These are phyloP conservation scores for Zalaria sp. DNA, from an alignment of 2,329 filamentous ascomycete species.

Conservation along the genomic window DNA sequence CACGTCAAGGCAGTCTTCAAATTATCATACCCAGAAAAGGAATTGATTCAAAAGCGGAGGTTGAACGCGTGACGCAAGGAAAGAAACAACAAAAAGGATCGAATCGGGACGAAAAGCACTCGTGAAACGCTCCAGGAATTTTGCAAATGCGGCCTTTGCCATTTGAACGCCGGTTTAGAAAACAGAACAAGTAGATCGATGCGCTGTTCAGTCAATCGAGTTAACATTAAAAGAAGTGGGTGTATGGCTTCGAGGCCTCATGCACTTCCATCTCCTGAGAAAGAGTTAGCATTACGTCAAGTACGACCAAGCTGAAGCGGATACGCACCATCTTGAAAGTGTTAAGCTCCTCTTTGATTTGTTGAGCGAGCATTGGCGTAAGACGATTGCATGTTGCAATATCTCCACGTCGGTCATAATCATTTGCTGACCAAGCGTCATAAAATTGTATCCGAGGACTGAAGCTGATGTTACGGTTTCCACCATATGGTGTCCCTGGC, in stretches of 20 bases:
- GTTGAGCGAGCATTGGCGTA: conserved; percentile 91
- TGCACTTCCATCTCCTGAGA: conserved; percentile 97
- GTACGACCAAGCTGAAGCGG: not conserved
- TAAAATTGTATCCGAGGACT: conserved; percentile 89
- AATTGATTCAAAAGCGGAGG: not conserved
- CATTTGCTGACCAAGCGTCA: conserved; percentile 88
- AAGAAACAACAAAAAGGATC: not conserved
- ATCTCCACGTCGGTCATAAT: conserved; percentile 92
- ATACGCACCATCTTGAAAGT: conserved; percentile 90
- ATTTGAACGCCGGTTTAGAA: not conserved
- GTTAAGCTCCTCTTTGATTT: conserved; percentile 99
- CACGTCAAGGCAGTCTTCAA: not conserved
- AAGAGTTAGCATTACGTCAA: conserved; percentile 24
- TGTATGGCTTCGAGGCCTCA: conserved; percentile 97
- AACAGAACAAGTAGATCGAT: not conserved
- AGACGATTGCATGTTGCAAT: conserved; percentile 96
- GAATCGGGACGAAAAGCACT: not conserved
- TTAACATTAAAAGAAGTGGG: conserved; percentile 87
- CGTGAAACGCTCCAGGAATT: not conserved
- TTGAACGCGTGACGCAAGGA: too few relatives aligned
- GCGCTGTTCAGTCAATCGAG: not conserved
- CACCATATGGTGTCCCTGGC: conserved; percentile 60
- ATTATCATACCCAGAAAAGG: not conserved
- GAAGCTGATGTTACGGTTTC: conserved; percentile 53
- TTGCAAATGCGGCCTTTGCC: not conserved